Base-by-base conservation (phyloP, 345 rosid genomes). In the Reutealis trisperma region DNA sequence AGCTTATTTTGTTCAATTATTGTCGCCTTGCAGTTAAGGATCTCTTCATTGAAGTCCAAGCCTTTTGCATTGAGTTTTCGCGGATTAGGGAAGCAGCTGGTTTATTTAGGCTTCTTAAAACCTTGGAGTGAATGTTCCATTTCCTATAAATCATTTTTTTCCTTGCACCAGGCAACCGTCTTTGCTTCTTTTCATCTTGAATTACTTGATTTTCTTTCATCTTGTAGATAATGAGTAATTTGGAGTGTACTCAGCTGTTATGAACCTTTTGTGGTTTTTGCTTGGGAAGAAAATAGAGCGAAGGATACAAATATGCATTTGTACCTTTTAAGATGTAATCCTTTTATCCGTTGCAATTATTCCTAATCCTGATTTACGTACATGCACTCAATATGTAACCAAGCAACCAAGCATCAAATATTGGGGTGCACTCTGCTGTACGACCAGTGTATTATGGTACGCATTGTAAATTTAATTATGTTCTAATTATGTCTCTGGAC, bases 31-130 rank as follows among this genome's bases (percentile, higher is more conserved):
- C 92, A 96, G 98, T 92, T 22, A 93, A 91, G 89, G 98, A 91
- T 82, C 93, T 92, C 51, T 90, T 96, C 86, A 91, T 93, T 41
- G 98, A 96, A 91, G 99, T 93, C 69, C 97, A 91, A 86, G 98
- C 97, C 25, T 93, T 96, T 87, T 96, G 97, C 89, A 92, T 96
- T 4, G 97, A 96, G 86, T 96, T 96, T 79, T 93, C 98, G 0
- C 83, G 99, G 79, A 86, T 93, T 72, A 83, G 96, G 76, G 99
- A 92, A 85, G 98, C 97, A 24, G 98, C 94, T 66, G 88, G 90
- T 27, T 84, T 96, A 41, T 96, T 96, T 85, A 91, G 97, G 91
- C 93, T 90, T 66, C 90, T 92, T 42, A 92, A 88, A 83, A 59
- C 87, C 55, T 82, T 92, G 83, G 97, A 89, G 76, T 92, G 86